Conservation (phyloP, 768 basidiomycete species). For the Lactifluus piperatus region DNA sequence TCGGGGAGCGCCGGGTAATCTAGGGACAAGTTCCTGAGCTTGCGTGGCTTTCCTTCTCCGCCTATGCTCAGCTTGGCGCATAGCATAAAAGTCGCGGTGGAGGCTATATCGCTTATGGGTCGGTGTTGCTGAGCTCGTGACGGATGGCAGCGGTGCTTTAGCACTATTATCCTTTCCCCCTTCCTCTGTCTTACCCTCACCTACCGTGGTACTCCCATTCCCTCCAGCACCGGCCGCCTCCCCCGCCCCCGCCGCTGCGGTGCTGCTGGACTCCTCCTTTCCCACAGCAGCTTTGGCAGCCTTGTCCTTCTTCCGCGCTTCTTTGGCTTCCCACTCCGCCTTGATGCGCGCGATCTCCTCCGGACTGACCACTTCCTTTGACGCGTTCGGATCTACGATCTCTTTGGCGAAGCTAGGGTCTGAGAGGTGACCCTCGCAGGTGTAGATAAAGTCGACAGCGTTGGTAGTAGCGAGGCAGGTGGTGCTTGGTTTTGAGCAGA, state of each 20-base stretch:
- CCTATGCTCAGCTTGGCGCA: conserved; percentile 71
- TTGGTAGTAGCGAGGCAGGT: conserved; percentile 81
- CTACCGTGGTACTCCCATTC: conserved; percentile 27
- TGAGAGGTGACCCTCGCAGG: conserved; percentile 70
- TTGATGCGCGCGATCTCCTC: conserved; percentile 76
- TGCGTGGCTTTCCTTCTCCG: conserved; percentile 58
- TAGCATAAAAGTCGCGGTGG: conserved; percentile 76
- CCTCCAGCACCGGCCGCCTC: conserved; percentile 21
- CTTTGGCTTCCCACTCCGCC: conserved; percentile 71
- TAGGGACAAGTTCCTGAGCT: conserved; percentile 60
- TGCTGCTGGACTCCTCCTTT: no score
- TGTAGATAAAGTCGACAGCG: conserved; percentile 79
- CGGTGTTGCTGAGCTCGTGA: conserved; percentile 25
- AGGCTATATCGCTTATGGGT: conserved; percentile 68
- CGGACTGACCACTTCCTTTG: conserved; percentile 38
- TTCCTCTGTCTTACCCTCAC: conserved; percentile 32
- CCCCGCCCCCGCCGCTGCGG: no score
- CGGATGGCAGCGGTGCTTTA: conserved; percentile 26
- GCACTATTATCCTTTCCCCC: conserved; percentile 30
- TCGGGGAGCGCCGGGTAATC: conserved; percentile 46
- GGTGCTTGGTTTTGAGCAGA: conserved; percentile 72
- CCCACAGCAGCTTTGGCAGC: conserved; percentile 28
- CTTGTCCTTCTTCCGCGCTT: conserved; percentile 47
- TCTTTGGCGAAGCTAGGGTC: conserved; percentile 69
- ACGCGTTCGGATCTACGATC: conserved; percentile 31